These are phyloP conservation scores for Yarrowia keelungensis DNA, from an alignment of 805 yeast genomes.

Conservation along the genomic window DNA sequence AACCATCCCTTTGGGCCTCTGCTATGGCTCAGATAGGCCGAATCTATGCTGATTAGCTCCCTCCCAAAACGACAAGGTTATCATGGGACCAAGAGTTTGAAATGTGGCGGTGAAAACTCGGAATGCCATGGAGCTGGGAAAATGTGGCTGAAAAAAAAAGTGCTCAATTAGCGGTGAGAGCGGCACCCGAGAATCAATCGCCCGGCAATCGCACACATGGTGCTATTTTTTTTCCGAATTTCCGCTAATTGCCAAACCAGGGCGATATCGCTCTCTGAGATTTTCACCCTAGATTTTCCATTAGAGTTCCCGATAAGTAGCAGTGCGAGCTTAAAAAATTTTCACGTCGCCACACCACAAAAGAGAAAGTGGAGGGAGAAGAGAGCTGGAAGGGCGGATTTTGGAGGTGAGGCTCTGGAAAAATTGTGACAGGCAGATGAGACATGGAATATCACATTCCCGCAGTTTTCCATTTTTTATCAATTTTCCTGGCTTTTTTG, in stretches of 20 bases:
- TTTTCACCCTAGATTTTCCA: conserved; percentile 25
- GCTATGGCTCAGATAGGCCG: conserved; percentile 38
- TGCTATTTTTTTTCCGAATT: not conserved
- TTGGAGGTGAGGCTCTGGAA: too few relatives aligned
- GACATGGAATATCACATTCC: too few relatives aligned
- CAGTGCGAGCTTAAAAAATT: conserved; percentile 33
- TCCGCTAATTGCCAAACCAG: too few relatives aligned
- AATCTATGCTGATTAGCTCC: conserved; percentile 33
- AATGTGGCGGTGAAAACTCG: conserved; percentile 30
- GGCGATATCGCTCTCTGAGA: not conserved
- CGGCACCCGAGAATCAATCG: too few relatives aligned
- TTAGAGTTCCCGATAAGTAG: conserved; percentile 27
- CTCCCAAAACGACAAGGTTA: conserved; percentile 18
- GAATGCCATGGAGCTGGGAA: conserved; percentile 1
- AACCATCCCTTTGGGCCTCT: not conserved
- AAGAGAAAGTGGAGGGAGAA: conserved; percentile 23
- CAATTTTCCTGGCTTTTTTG: not conserved
- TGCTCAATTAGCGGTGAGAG: not conserved
- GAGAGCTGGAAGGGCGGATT: not conserved
- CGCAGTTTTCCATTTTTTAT: not conserved
- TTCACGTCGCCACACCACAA: conserved; percentile 34
- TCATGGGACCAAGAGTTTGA: not conserved
- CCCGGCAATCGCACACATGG: not conserved
- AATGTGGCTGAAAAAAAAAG: not conserved
- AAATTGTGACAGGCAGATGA: too few relatives aligned